Conservation (phyloP, 164 flowering plant genomes). For the Berberis thunbergii region DNA sequence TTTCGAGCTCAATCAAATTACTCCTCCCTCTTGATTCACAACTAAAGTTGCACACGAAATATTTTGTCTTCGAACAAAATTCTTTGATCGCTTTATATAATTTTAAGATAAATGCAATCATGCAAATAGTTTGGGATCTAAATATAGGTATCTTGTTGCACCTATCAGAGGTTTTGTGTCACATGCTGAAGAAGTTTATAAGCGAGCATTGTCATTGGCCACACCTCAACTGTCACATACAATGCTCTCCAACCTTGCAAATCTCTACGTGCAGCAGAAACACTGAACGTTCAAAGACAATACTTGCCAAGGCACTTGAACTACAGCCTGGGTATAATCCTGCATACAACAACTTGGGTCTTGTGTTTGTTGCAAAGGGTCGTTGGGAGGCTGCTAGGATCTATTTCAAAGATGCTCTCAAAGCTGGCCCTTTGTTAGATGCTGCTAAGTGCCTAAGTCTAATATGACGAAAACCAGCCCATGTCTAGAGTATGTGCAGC, state of each 20-base stretch:
- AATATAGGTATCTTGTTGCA: constrained; percentile 69
- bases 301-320: constrained; percentile 72
- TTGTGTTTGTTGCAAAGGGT: constrained; percentile 84
- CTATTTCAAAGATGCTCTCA: constrained; percentile 70
- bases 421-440: constrained; percentile 71
- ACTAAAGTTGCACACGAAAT: too few species aligned
- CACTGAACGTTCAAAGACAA: constrained; percentile 63
- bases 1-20: too few species aligned
- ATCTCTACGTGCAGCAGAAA: constrained; percentile 62
- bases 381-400: constrained; percentile 68
- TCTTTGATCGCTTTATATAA: background rate
- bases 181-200: constrained; percentile 70
- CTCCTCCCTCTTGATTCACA: too few species aligned
- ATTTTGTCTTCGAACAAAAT: background rate
- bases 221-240: constrained; percentile 56
- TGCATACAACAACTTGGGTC: constrained; percentile 92
- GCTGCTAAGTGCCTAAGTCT: constrained; percentile 84
- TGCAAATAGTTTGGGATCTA: background rate
- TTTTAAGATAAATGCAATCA: background rate
- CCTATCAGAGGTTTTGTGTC: constrained; percentile 52
- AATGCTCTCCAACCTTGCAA: constrained; percentile 76
- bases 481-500: constrained; percentile 35
- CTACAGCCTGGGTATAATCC: constrained; percentile 89
- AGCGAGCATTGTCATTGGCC: constrained; percentile 57
- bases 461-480: constrained; percentile 61